phyloP scores from a whole-genome alignment of 1,139 yeast genomes.

The Pichia cactophila region DNA sequence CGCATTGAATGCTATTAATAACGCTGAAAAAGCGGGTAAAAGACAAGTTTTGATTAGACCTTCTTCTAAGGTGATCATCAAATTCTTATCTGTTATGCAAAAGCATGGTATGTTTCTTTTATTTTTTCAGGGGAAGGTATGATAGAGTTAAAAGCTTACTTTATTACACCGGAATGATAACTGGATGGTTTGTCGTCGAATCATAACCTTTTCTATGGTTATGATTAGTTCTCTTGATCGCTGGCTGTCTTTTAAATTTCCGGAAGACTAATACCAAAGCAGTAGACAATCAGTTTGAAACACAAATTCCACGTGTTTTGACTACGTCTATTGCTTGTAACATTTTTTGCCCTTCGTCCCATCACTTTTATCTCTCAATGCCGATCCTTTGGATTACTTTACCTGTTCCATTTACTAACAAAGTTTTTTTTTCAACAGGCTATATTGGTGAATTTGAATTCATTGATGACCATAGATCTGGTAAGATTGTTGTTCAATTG shows the following conservation, averaged over 20 bases:
- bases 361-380: background rate
- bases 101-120: conserved; percentile 59
- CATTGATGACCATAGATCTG: conserved; percentile 99
- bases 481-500: conserved; percentile 92
- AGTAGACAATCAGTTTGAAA: background rate
- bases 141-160: background rate
- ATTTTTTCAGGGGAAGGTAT: background rate
- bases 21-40: conserved; percentile 99
- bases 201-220: conserved; percentile 6
- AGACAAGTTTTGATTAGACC: conserved; percentile 99
- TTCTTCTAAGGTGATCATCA: conserved; percentile 96
- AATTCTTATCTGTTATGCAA: conserved; percentile 96
- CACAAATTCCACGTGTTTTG: conserved; percentile 36
- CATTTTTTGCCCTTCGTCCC: conserved; percentile 13
- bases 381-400: no score
- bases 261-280: conserved; percentile 56
- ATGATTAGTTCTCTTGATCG: conserved; percentile 41
- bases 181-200: conserved; percentile 88
- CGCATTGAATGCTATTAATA: conserved; percentile 97
- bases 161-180: conserved; percentile 74
- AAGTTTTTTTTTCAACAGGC: conserved; percentile 31
- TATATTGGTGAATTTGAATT: conserved; percentile 99
- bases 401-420: conserved; percentile 10
- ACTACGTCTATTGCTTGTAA: conserved; percentile 68
- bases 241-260: conserved; percentile 96